Evolutionary conservation across 805 yeast genomes (phyloP), one percentile per base, ranked within the genome.

Genomic region (Suhomyces kilbournensis): DNA sequence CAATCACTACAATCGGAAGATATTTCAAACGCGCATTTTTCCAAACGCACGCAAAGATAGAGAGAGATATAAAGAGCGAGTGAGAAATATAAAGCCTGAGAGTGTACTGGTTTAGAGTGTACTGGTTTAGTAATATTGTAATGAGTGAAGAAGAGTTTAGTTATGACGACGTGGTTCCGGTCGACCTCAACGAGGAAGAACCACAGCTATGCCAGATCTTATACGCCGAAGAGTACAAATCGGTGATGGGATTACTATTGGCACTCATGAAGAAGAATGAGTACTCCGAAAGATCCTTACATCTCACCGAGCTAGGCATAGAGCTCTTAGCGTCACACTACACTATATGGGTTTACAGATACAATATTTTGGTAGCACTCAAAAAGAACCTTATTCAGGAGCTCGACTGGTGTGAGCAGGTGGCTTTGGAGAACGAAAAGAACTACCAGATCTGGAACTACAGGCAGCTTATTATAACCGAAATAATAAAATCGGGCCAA

Each of bases 401-500:
- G 62, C 73, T 90, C 38, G 81, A 81, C 38, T 90, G 97, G 97
- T 78, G 90, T 56, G 94, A 89, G 60, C 75, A 75, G 32, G 71
- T 89, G 34, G 92, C 96, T 0, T 63, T 87, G 47, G 84, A 79
- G 10, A 86, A 88, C 66, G 87, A 92, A 40, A 94, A 94, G 67
- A 93, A 92, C 72, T 94, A 94, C 70, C 99, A 94, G 68, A 86
- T 93, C n/a, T 94, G 98, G 97, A 89, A 92, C 60, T 92, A 93
- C 64, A 80, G 97, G 52, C 92, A 87, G 62, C 72, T 83, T 32
- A 64, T 93, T 7, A 70, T 87, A 50, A 76, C 76, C 42, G 46
- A 58, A 50, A 65, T 73, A 34, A n/a, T 65, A 48, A 69, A 39
- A 53, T 54, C 3, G 19, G 26, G 46, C 6, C 58, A 53, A 5